Conservation (phyloP, 345 rosid species). For the Eucalyptus victrix region DNA sequence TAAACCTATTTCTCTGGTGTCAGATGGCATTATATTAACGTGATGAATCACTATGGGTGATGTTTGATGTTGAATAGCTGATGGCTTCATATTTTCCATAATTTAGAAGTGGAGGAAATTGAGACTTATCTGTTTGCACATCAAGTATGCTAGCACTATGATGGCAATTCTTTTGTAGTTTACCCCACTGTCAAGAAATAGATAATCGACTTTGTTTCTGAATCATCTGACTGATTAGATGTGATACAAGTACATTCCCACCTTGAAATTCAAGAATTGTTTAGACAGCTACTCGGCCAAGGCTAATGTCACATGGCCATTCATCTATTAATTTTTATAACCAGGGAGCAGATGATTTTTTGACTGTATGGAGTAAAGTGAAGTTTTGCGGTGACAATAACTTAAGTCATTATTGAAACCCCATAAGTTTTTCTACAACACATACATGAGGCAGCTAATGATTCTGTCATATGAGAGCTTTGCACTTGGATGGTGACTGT, state of each 20-base stretch:
- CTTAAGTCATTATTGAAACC: not conserved
- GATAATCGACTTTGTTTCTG: not conserved
- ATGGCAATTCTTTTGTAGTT: not conserved
- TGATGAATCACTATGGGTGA: not conserved
- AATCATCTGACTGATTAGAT: not conserved
- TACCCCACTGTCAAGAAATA: not conserved
- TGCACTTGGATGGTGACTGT: not conserved
- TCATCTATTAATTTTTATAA: not conserved
- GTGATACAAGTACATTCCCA: not conserved
- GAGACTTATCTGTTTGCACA: not conserved
- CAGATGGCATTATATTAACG: not conserved
- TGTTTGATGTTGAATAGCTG: not conserved
- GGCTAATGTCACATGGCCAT: not conserved
- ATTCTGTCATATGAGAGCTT: not conserved
- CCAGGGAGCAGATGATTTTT: not conserved
- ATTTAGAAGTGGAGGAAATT: not conserved
- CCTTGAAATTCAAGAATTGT: not conserved
- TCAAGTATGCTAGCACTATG: not conserved
- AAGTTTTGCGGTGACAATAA: not conserved
- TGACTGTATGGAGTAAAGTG: not conserved
- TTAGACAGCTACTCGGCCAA: not conserved
- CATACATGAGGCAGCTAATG: not conserved
- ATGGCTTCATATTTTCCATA: not conserved
- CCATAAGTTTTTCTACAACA: not conserved
- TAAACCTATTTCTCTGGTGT: not conserved